Base-by-base conservation (phyloP, 2,329 filamentous ascomycete species). In the Colletotrichum sp. region DNA sequence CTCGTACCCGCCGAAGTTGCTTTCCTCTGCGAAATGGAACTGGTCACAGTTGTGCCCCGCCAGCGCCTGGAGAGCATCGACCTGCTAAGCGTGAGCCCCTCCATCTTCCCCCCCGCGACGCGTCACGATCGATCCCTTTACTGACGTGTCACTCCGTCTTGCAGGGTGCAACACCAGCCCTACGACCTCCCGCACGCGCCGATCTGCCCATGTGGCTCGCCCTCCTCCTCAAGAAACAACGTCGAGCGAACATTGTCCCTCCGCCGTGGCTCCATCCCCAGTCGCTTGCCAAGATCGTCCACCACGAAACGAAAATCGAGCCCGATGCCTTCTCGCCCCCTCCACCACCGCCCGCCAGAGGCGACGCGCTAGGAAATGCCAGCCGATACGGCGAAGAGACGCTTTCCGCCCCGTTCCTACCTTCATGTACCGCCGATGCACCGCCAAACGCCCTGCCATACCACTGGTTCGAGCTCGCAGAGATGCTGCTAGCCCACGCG, bases 11-110 rank as follows among this genome's bases (percentile, higher is more conserved):
- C 95, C 78, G 97, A 99, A 87, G 94, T 98, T 62, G 95, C 96
- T 67, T 99, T 99, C 82, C 88, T 99, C 32, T 98, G 96, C 85
- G 97, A 99, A 87, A 99, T 98, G 96, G 96, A 99, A 87, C 92
- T 95, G 81, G 94, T 99, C 72, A 98, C 96, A 0, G 91, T 99
- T 26, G 92, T 99, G 66, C 97, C 97, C 44, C 95, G 97, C 70
- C 96, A 99, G 84, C 92, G 95, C 78, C 92, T 99, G 69, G 96
- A 98, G 79, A 92, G 92, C 79, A 94, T 99, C 78, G 90, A 95
- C 80, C 90, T 99, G 77, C 91, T 99, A 71, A 93, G 94, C 79
- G 97, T 99, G 89, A 88, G 94, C 49, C 30, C 69, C 65, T 73
- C 34, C 49, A 52, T 21, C 1, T 6, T 52, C 2, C 30, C 44